A percentile compares a stretch with the other conserved stretches of the same genome.
Evolutionary conservation across 768 basidiomycete genomes (phyloP).

Genomic region (Collybia sordida): DNA sequence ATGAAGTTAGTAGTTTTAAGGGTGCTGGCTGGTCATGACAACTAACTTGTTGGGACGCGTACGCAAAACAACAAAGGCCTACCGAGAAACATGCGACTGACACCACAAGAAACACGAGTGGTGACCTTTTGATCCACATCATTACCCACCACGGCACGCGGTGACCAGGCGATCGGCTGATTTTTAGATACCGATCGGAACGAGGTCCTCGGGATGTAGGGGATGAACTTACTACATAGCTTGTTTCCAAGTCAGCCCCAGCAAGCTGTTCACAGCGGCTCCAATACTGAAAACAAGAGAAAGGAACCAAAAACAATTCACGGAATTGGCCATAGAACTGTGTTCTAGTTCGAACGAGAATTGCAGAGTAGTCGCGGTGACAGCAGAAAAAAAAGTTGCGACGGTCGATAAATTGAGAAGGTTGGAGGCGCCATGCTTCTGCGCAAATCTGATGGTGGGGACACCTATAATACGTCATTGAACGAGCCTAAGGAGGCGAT

Average conservation of each 20-base stretch:
- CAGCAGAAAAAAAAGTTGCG: conserved; percentile 76
- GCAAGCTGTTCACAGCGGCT: conserved; percentile 74
- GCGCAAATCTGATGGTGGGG: conserved; percentile 73
- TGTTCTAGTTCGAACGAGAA: conserved; percentile 52
- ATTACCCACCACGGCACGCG: conserved; percentile 82
- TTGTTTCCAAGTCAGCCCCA: conserved; percentile 79
- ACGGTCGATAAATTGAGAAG: conserved; percentile 74
- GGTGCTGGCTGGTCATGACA: neutral
- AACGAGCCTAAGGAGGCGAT: neutral
- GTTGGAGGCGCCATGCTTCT: conserved; percentile 70
- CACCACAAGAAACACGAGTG: conserved; percentile 79
- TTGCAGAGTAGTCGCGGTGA: conserved; percentile 72
- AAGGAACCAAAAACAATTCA: conserved; percentile 75
- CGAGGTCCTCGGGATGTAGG: neutral
- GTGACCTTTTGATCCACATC: conserved; percentile 86
- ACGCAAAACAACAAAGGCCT: conserved; percentile 75
- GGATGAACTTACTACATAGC: conserved; percentile 69
- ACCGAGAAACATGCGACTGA: conserved; percentile 83
- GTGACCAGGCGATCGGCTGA: conserved; percentile 71
- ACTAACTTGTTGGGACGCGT: conserved; percentile 67
- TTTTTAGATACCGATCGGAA: conserved; percentile 7
- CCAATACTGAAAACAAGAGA: conserved; percentile 77
- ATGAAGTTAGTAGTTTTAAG: neutral
- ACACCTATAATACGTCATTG: conserved; percentile 47
- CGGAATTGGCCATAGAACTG: conserved; percentile 42